Evolutionary conservation across 2,329 filamentous ascomycete species (phyloP).

Genomic region (Didymella segeticola): DNA sequence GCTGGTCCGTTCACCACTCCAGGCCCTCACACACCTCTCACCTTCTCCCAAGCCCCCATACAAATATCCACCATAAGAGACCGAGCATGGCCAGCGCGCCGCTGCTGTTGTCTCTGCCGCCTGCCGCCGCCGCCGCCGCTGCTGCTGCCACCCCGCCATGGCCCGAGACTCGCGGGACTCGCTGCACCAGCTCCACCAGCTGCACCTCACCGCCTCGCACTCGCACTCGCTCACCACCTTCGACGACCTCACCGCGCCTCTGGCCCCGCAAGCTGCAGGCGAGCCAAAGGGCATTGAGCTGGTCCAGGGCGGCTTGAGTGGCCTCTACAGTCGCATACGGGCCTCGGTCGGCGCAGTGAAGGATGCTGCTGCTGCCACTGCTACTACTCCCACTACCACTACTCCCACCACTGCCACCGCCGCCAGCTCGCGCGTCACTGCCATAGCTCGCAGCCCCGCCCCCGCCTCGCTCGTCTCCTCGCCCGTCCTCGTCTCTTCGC

Average conservation of each 20-base stretch:
- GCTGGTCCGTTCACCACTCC: constrained; percentile 4
- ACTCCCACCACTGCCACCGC: constrained; percentile 28
- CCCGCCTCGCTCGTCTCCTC: constrained; percentile 42
- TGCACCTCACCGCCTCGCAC: constrained; percentile 87
- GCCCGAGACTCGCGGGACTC: constrained; percentile 31
- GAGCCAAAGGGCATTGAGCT: constrained; percentile 78
- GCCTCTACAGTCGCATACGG: constrained; percentile 84
- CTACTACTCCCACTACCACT: too few species aligned
- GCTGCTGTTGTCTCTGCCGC: too few species aligned
- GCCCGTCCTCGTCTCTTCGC: constrained; percentile 44
- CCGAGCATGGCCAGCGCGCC: constrained; percentile 5
- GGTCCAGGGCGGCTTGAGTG: constrained; percentile 85
- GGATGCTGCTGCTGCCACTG: too few species aligned
- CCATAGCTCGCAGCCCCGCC: constrained; percentile 29
- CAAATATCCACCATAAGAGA: background rate
- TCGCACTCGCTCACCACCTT: constrained; percentile 88
- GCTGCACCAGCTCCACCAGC: constrained; percentile 70
- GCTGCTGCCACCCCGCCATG: constrained; percentile 26
- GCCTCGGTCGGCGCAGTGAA: constrained; percentile 78
- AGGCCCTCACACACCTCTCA: too few species aligned
- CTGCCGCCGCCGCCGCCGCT: background rate
- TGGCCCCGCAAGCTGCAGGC: constrained; percentile 61
- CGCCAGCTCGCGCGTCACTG: constrained; percentile 17
- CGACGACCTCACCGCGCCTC: constrained; percentile 83
- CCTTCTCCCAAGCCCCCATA: too few species aligned